Base-by-base conservation (phyloP, 805 yeast species). In the Naumovozyma dairenensis region DNA sequence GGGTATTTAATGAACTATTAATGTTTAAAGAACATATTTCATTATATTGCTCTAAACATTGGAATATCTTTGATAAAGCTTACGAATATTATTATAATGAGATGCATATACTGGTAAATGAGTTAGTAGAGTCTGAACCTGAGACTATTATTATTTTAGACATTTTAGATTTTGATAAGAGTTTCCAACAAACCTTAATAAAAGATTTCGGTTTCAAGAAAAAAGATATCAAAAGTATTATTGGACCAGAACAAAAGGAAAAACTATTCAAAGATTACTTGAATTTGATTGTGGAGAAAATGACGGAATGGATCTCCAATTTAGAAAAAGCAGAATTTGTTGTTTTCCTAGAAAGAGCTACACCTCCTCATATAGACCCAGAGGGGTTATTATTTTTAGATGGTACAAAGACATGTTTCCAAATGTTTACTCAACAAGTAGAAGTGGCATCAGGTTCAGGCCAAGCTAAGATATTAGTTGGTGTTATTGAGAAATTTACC, bases 391-490 rank as follows among this genome's bases (percentile, higher is more conserved):
- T 66, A 32, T 84, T 78, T 17, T 60, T 85, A 35, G 84, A 84
- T 35, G 92, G 85, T 35, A 80, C 85, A 34, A 79, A 76, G 39
- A 77, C 80, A 4, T 77, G 86, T 19, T 77, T 82, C 53, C 74
- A 81, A 40, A 80, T 85, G 78, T 73, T 85, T 37, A 77, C 79
- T n/a, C 94, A 85, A 51, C 94, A 86, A 55, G 78, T 84, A 12
- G 93, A 81, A 40, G 87, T 81, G 5, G 92, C 94, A 0, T 82
- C 86, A 0, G 87, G 80, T 21, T 75, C 89, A 3, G 83, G 84
- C 3, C 86, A 82, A 55, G 84, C 86, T 5, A 71, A 77, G 42
- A 80, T 85, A 18, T 63, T 85, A 21, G 76, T 77, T 9, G 92
- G 89, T 16, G 92, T 84, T 9, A 72, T 85, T 12, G 77, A 71